Percentiles rank a stretch among this genome's conserved stretches.
phyloP scores from a whole-genome alignment of 2,329 filamentous ascomycete species.

The Cladophialophora chaetospira region DNA sequence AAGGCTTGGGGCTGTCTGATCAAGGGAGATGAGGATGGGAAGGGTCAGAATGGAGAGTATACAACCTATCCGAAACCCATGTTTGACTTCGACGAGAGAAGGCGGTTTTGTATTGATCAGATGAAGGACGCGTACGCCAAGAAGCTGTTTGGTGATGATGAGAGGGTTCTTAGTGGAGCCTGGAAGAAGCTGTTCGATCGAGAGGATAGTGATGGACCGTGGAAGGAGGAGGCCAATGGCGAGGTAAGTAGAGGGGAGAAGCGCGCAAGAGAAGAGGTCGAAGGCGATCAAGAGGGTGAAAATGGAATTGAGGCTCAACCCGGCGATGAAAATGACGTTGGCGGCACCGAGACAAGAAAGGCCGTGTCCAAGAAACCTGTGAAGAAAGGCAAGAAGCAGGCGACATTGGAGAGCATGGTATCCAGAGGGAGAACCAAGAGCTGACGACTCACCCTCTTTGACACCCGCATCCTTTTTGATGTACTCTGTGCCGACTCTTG shows the following conservation, averaged over 20 bases:
- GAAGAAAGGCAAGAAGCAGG: slow-evolving; percentile 16
- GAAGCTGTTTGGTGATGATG: slow-evolving; percentile 65
- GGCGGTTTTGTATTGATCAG: slow-evolving; percentile 63
- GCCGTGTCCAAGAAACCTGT: slow-evolving; percentile 3
- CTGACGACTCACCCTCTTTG: neutral
- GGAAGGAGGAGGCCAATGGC: slow-evolving; percentile 26
- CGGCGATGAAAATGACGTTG: slow-evolving; percentile 16
- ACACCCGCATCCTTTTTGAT: too few species aligned
- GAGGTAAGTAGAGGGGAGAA: slow-evolving; percentile 16
- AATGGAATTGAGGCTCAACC: too few species aligned
- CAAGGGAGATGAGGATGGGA: slow-evolving; percentile 53
- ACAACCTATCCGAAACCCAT: slow-evolving; percentile 70
- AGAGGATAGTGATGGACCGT: slow-evolving; percentile 42
- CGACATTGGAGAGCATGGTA: slow-evolving; percentile 21
- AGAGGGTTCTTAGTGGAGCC: slow-evolving; percentile 62
- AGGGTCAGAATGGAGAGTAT: slow-evolving; percentile 37
- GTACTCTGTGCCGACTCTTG: too few species aligned
- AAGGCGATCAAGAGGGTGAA: neutral
- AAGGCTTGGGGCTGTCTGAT: slow-evolving; percentile 67
- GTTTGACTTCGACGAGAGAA: slow-evolving; percentile 70
- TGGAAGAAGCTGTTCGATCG: slow-evolving; percentile 55
- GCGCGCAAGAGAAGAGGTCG: slow-evolving; percentile 4
- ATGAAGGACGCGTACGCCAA: slow-evolving; percentile 72
- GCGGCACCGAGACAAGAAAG: slow-evolving; percentile 3
- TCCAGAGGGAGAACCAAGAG: slow-evolving; percentile 8